A percentile compares a stretch with the other conserved stretches of the same genome.
Conservation (phyloP, 176 grass and related monocot genomes). For the Tillandsia fasciculata region DNA sequence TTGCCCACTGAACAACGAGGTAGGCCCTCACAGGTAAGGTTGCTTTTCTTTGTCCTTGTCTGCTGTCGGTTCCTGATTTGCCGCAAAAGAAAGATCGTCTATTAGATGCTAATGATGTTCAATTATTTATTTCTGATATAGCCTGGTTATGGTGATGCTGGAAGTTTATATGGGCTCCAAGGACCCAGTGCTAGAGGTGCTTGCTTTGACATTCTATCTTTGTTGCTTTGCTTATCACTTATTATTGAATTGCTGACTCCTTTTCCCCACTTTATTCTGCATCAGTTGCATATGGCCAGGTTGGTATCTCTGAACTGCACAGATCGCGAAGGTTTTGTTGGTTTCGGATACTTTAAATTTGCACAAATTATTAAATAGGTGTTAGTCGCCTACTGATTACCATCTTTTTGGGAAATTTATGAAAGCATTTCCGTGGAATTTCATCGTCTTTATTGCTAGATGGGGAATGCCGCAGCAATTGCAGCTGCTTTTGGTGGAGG, state of each 20-base stretch:
- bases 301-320: slow-evolving; percentile 24
- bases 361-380: not conserved
- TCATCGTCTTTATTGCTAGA: slow-evolving; percentile 34
- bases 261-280: not conserved
- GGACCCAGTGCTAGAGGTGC: slow-evolving; percentile 45
- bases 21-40: slow-evolving; percentile 63
- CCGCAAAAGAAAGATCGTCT: not conserved
- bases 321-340: slow-evolving; percentile 8
- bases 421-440: slow-evolving; percentile 13
- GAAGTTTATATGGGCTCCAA: slow-evolving; percentile 54
- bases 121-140: slow-evolving; percentile 14
- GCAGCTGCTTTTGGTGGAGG: slow-evolving; percentile 74
- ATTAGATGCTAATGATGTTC: not conserved
- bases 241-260: not conserved
- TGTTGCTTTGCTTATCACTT: slow-evolving; percentile 1
- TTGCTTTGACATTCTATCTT: not conserved
- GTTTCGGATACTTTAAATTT: not conserved
- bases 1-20: slow-evolving; percentile 80
- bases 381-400: not conserved
- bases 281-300: slow-evolving; percentile 74
- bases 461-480: slow-evolving; percentile 63
- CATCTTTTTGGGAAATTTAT: slow-evolving; percentile 15
- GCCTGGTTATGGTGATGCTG: slow-evolving; percentile 68
- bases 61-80: not conserved
- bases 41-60: slow-evolving; percentile 7